phyloP scores from a whole-genome alignment of 352 stramenopile species.

The Lagenidium giganteum region DNA sequence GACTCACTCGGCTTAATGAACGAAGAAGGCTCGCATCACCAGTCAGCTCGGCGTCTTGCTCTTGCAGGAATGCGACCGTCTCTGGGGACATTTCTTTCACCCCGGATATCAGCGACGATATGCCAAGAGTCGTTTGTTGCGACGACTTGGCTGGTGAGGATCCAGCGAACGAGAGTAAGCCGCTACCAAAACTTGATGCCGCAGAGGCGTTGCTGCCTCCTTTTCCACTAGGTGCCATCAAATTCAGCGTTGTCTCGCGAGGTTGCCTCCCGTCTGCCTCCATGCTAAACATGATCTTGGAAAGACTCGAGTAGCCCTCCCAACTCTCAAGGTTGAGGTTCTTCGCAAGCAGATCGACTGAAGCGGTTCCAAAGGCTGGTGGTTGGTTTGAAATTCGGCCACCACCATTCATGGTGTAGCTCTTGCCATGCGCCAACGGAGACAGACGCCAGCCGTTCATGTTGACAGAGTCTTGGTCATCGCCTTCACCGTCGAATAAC shows the following conservation, averaged over 20 bases:
- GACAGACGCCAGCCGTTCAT: constrained; percentile 3
- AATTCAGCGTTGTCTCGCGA: background rate
- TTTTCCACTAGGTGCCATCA: too few species aligned
- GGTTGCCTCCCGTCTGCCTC: constrained; percentile 19
- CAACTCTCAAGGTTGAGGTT: constrained; percentile 47
- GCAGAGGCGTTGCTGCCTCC: constrained; percentile 5
- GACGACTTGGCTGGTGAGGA: constrained; percentile 3
- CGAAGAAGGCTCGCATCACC: constrained; percentile 48
- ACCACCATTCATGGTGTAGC: background rate
- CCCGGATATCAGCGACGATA: constrained; percentile 47
- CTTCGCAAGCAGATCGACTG: constrained; percentile 27
- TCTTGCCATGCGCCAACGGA: background rate
- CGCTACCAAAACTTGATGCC: constrained; percentile 12
- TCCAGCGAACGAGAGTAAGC: constrained; percentile 9
- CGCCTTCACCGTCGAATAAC: constrained; percentile 5
- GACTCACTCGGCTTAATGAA: constrained; percentile 47
- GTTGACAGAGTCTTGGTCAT: constrained; percentile 3
- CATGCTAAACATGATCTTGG: constrained; percentile 60
- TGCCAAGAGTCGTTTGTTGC: constrained; percentile 28
- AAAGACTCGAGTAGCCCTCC: constrained; percentile 73
- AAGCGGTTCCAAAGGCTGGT: constrained; percentile 11
- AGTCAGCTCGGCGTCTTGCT: constrained; percentile 51
- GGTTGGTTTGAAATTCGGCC: background rate
- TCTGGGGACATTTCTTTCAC: constrained; percentile 45
- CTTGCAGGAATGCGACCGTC: constrained; percentile 43